Conservation (phyloP, 148 eudicot species). For the Fagopyrum homotropicum region DNA sequence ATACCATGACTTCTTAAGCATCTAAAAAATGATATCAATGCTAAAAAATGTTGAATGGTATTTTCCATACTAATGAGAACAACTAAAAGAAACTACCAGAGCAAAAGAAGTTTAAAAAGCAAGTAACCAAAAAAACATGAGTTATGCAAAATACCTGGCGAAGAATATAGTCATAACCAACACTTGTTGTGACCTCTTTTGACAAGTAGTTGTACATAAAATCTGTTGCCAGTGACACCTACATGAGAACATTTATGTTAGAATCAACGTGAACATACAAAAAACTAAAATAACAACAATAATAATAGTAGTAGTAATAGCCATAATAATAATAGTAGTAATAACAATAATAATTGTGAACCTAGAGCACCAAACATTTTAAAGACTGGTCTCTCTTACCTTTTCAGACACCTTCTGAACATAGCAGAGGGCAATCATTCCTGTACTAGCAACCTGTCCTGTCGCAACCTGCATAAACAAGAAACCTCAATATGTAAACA, state of each 20-base stretch:
- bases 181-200: slow-evolving; percentile 70
- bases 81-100: neutral
- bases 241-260: slow-evolving; percentile 10
- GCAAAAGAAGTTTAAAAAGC: neutral
- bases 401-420: slow-evolving; percentile 51
- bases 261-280: neutral
- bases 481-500: neutral
- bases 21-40: no score
- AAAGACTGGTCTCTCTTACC: no score
- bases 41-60: neutral
- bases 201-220: slow-evolving; percentile 82
- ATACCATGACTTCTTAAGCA: no score
- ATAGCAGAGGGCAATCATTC: slow-evolving; percentile 74
- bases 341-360: no score
- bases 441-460: slow-evolving; percentile 92
- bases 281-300: no score
- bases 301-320: no score
- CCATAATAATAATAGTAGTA: no score
- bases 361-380: no score
- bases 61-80: neutral
- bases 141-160: slow-evolving; percentile 61
- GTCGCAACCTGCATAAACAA: slow-evolving; percentile 57
- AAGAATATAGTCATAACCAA: slow-evolving; percentile 85
- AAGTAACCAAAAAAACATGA: neutral
- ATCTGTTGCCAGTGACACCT: slow-evolving; percentile 94